Base-by-base conservation (phyloP, 331 rosid species). In the Pyracantha coccinea region DNA sequence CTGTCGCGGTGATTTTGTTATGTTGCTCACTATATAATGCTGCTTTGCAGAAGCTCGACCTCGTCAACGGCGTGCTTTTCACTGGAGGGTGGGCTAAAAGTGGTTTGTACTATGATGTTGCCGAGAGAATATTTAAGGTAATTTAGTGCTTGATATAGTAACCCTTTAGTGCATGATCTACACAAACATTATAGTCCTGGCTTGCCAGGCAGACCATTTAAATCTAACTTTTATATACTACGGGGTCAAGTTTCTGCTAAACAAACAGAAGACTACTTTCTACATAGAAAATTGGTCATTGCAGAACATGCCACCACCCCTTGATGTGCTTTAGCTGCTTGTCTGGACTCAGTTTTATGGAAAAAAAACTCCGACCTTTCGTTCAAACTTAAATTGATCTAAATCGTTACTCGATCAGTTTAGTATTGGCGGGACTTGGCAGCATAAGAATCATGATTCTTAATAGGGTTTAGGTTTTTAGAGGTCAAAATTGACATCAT, bases 21-120 rank as follows among this genome's bases (percentile, higher is more conserved):
- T 32, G 60, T 33, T 59, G 63, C 72, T 72, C 68, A 67, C 53
- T 13, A 21, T 4, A 68, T 1, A 61, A 28, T 19, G 21, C 20
- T 83, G 68, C 79, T 68, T 66, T 86, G 87, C 96, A 93, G 98
- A 93, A 89, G 82, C 93, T 93, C 12, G 75, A 86, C 24, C 77
- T 93, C 79, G 93, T 93, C 68, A 93, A 93, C 74, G 98, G 98
- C 41, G 92, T 91, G 82, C 86, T 93, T 73, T 91, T 93, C 81
- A 93, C 98, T 25, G 97, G 98, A 68, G 98, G 98, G 4, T 85
- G 87, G 91, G 96, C 92, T 62, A 87, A 93, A 54, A 54, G 38
- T 11, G 98, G 97, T 44, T 71, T 75, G 61, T 93, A 93, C 82
- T 89, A 80, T 77, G 85, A 88, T 61, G 74, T 85, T 71, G 86